Evolutionary conservation across 768 basidiomycete genomes (phyloP).

Genomic region (Boletus rex-veris): DNA sequence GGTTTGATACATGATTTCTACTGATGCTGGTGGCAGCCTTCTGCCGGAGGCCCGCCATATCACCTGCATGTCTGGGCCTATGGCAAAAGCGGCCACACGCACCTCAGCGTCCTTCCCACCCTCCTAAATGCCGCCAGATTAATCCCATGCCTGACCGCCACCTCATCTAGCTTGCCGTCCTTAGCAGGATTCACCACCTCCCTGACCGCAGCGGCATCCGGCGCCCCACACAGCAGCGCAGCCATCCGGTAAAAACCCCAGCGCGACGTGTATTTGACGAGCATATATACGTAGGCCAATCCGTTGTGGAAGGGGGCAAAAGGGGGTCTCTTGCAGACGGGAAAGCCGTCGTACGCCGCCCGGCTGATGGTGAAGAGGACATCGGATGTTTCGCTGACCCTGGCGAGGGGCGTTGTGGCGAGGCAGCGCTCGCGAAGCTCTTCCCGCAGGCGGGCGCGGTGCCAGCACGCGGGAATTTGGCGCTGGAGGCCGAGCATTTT

Average conservation of each 20-base stretch:
- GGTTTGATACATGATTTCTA: too few relatives aligned
- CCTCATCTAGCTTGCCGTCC: slow-evolving; percentile 12
- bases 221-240: slow-evolving; percentile 10
- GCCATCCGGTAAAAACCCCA: slow-evolving; percentile 13
- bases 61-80: slow-evolving; percentile 11
- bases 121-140: slow-evolving; percentile 7
- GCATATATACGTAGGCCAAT: slow-evolving; percentile 10
- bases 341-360: slow-evolving; percentile 10
- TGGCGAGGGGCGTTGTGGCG: slow-evolving; percentile 8
- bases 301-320: slow-evolving; percentile 7
- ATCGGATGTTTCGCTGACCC: slow-evolving; percentile 12
- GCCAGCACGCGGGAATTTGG: too few relatives aligned
- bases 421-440: slow-evolving; percentile 8
- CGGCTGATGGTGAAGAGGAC: slow-evolving; percentile 14
- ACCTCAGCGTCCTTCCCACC: slow-evolving; percentile 10
- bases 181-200: slow-evolving; percentile 13
- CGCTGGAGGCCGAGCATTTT: too few relatives aligned
- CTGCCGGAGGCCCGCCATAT: slow-evolving; percentile 8
- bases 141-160: slow-evolving; percentile 12
- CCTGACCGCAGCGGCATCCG: slow-evolving; percentile 10
- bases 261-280: slow-evolving; percentile 13
- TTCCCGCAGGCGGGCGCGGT: neutral
- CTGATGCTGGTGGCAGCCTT: neutral
- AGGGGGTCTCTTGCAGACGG: slow-evolving; percentile 9
- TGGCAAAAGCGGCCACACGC: slow-evolving; percentile 13